Base-by-base conservation (phyloP, 345 rosid genomes). In the Theobroma cacao region DNA sequence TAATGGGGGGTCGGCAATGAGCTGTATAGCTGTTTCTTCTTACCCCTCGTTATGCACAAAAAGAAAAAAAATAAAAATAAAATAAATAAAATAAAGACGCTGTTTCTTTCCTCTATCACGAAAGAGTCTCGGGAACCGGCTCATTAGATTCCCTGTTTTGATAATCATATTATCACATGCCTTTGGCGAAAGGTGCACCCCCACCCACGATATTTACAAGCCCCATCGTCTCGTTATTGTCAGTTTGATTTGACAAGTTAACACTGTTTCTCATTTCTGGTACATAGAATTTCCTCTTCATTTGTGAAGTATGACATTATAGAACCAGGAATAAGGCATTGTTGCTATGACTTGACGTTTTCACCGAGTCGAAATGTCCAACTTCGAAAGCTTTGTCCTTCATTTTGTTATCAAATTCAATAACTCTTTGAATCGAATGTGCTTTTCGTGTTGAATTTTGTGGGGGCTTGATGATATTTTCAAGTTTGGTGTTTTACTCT, bases 101-200 rank as follows among this genome's bases (percentile, higher is more conserved):
- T 62, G 40, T 31, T 31, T 15, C n/a, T 41, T 56, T 36, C 28
- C 64, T 67, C 67, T 22, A 26, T 62, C 52, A 63, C 76, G 68
- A 53, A 53, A 70, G 22, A 60, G 77, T 82, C 77, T 70, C 11
- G 85, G 80, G 63, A 82, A 78, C 77, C 79, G 79, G 72, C 77
- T 69, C 74, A 20, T 41, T 52, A 69, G 81, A 82, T 78, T 82
- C 84, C 79, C 63, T 69, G 52, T 74, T 74, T 22, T 40, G 14
- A 40, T 58, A 67, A 56, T 56, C 67, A 52, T 55, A 72, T 60
- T 17, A 61, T 40, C 64, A 38, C 76, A 36, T 78, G 76, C 71
- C 15, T 75, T 5, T 3, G 45, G 7, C 7, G 10, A 31, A 22
- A 33, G 34, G 38, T 17, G 18, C 41, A 26, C 2, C 1, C 10